phyloP scores from a whole-genome alignment of 495 filamentous ascomycete genomes.

The Penicillium malachiteum region DNA sequence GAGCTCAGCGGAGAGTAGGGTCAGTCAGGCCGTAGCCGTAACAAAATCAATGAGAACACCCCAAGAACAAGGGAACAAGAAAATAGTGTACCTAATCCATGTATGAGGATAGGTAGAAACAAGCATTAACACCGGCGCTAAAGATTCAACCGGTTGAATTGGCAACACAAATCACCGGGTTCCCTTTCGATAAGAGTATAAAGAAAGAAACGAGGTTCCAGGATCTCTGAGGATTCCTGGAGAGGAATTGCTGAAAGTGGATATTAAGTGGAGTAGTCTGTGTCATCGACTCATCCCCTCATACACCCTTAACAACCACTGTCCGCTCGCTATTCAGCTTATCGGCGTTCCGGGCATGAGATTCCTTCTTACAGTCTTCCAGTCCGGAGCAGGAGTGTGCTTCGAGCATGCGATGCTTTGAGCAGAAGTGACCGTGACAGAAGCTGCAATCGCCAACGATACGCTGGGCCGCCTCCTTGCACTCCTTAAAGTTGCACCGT shows the following conservation, averaged over 20 bases:
- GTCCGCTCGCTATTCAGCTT: conserved; percentile 91
- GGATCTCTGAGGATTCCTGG: neutral
- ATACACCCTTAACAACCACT: conserved; percentile 63
- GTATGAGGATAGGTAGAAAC: neutral
- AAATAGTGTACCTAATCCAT: no score
- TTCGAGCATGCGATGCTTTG: conserved; percentile 88
- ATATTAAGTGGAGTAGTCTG: neutral
- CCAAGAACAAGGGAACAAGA: neutral
- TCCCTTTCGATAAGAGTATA: neutral
- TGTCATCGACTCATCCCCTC: conserved; percentile 19
- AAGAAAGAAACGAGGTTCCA: neutral
- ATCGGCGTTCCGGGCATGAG: conserved; percentile 85
- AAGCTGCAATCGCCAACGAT: conserved; percentile 97
- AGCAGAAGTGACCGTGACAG: conserved; percentile 90
- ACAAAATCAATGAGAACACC: conserved; percentile 3
- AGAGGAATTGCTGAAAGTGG: neutral
- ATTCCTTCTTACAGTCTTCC: conserved; percentile 96
- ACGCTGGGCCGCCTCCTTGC: conserved; percentile 77
- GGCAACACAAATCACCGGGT: conserved; percentile 8
- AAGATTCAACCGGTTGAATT: conserved; percentile 19
- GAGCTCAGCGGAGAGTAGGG: neutral
- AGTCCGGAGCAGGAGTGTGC: conserved; percentile 90
- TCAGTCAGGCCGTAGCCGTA: conserved; percentile 8
- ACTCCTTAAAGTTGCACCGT: conserved; percentile 84
- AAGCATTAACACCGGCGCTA: conserved; percentile 20